These are phyloP conservation scores for Pleurozium schreberi DNA, from an alignment of 225 moss, liverwort and hornwort species.

Conservation along the genomic window DNA sequence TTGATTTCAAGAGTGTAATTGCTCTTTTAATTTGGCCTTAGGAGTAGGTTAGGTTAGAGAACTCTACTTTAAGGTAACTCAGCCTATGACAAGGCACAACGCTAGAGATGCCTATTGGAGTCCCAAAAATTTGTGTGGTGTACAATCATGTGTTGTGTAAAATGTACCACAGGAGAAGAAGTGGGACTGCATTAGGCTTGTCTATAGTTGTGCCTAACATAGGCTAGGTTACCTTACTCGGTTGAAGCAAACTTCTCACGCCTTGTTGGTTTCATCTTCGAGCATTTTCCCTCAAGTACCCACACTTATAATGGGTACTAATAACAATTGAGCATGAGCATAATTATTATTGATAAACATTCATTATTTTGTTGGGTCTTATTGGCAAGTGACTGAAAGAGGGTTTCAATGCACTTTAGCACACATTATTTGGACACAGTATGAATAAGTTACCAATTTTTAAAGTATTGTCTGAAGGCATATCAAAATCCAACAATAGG, in stretches of 20 bases:
- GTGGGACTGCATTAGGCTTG: no score
- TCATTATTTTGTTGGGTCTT: background rate
- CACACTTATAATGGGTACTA: background rate
- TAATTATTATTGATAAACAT: background rate
- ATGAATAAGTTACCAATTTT: background rate
- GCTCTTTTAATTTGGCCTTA: no score
- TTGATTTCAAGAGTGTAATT: background rate
- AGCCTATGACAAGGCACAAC: no score
- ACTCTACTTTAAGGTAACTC: no score
- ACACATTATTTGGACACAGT: background rate
- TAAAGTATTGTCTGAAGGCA: background rate
- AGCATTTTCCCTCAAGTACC: background rate
- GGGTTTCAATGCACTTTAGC: background rate
- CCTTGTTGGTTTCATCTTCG: background rate
- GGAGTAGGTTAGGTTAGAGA: background rate
- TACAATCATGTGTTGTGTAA: no score
- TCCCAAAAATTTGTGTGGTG: no score
- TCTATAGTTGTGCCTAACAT: no score
- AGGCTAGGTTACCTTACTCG: no score
- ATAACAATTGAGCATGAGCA: no score
- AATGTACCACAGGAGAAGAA: no score
- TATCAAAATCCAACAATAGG: background rate
- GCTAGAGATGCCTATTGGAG: no score
- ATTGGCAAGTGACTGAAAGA: accelerated
- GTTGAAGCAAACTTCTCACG: background rate